Base-by-base conservation (phyloP, 2,329 filamentous ascomycete species). In the Daldinia sp. region DNA sequence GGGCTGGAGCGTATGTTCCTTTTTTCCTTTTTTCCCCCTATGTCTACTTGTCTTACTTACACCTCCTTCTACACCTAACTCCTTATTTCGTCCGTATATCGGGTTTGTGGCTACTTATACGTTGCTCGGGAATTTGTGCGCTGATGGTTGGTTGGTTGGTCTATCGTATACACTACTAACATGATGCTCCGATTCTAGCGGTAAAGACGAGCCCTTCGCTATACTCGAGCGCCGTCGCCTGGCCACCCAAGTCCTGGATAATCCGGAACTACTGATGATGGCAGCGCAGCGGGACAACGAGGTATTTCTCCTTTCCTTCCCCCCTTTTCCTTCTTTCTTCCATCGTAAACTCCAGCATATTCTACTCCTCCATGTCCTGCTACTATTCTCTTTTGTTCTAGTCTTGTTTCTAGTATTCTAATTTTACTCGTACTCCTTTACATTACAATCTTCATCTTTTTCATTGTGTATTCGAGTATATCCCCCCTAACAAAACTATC, bases 241-340 rank as follows among this genome's bases (percentile, higher is more conserved):
- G 64, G 86, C 86, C 10, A 77, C 82, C 17, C 77, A 81, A 9
- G 80, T 88, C 35, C 79, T 89, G 2, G 83, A 86, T 65, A 81
- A 74, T 23, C 86, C 85, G 0, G 86, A 88, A 70, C 75, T 85
- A 58, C 75, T 89, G 48, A 84, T 87, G 79, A 86, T 86, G 78
- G 81, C 85, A 39, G 83, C 87, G 1, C 80, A 83, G 66, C 81
- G 81, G 65, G 78, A 79, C 27, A 79, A 80, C 29, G 82, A 87
- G 68, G 87, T 89, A 72, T 69, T 83, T 48, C 29, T 11, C 49
- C 23, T 41, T 61, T 30, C 17, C 34, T 41, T 51, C 21, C 21
- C 17, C 45, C 30, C 29, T 29, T 55, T 34, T 15, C 41, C n/a
- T 56, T 15, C 17, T 9, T 41, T 29, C 39, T 21, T 58, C 37